These are phyloP conservation scores for Ephemerocybe angulata DNA, from an alignment of 768 basidiomycete genomes.

Conservation along the genomic window DNA sequence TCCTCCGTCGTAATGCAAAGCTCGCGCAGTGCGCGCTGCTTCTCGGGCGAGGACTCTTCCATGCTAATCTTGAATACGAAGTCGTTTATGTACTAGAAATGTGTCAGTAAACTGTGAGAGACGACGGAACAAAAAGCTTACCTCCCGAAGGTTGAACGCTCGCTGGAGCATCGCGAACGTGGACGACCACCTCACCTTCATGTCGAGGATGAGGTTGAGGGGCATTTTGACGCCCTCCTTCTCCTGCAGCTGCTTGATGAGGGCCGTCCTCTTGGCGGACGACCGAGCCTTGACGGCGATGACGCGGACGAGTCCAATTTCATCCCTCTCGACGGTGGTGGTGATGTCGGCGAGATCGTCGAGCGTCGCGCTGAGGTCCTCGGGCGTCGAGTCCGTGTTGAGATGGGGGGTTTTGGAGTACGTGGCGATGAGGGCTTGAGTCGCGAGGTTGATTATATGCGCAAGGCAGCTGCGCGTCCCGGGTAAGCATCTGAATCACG, in stretches of 20 bases:
- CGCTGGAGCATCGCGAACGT: slow-evolving; percentile 28
- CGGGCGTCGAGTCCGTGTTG: slow-evolving; percentile 11
- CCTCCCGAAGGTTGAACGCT: slow-evolving; percentile 9
- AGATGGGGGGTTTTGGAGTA: slow-evolving; percentile 23
- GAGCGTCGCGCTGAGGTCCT: background rate
- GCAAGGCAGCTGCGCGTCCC: background rate
- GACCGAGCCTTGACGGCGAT: slow-evolving; percentile 14
- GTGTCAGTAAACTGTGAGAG: background rate
- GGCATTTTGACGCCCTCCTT: slow-evolving; percentile 1
- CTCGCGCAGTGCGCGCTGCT: slow-evolving; percentile 17
- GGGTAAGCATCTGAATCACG: background rate
- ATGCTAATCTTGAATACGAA: slow-evolving; percentile 22
- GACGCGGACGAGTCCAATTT: slow-evolving; percentile 2
- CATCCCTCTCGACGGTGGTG: slow-evolving; percentile 20
- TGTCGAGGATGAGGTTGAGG: slow-evolving; percentile 24
- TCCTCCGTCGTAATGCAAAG: slow-evolving; percentile 20
- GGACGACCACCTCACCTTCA: slow-evolving; percentile 30
- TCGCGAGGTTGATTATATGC: slow-evolving; percentile 29
- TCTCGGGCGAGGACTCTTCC: slow-evolving; percentile 22
- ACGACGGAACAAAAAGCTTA: background rate
- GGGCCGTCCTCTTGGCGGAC: slow-evolving; percentile 20
- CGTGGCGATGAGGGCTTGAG: slow-evolving; percentile 22
- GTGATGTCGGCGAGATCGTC: background rate
- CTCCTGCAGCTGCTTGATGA: slow-evolving; percentile 16
- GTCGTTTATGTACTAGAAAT: slow-evolving; percentile 18